Base-by-base conservation (phyloP, 2,329 filamentous ascomycete genomes). In the Septoria linicola region DNA sequence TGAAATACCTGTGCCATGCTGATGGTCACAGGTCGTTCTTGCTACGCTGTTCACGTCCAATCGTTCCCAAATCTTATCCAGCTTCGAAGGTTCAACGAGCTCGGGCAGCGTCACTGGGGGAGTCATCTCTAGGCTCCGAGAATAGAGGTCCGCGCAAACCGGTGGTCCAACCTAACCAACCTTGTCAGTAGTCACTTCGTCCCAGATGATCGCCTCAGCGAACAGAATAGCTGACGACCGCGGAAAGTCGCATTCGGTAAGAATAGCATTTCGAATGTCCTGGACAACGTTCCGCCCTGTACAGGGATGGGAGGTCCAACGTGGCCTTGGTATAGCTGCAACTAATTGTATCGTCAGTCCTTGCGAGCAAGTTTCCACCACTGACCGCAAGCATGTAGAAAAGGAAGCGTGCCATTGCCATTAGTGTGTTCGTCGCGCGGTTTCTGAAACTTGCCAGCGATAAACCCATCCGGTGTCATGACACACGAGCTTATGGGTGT, bases 241-340 rank as follows among this genome's bases (percentile, higher is more conserved):
- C 39, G 47, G 39, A 42, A 42, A 34, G 30, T n/a, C 35, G 51
- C 39, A 32, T 46, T 42, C 34, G 41, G 44, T 46, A 49, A 53
- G 51, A 53, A 53, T 53, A 53, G 51, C 40, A 17, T 40, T 41
- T 39, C 36, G 27, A 49, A 44, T 49, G 34, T 47, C 50, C 50
- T 37, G 32, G 23, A 43, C 51, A 31, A 27, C 51, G 44, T 49
- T 41, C 35, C 40, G 40, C 51, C 51, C 41, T 49, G 50, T 47
- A 37, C 31, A 21, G 19, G 40, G 40, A 43, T 48, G 30, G 31
- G 27, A 11, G 43, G 32, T 8, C n/a, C 6, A 19, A 3, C 5
- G 34, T 14, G 17, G 8, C 32, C 32, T 35, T 53, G 27, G 20
- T 19, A n/a, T 13, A 31, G 16, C 31, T 40, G 21, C 25, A 17